Conservation (phyloP, 495 filamentous ascomycete genomes). For the Hypoxylon crocopeplum region DNA sequence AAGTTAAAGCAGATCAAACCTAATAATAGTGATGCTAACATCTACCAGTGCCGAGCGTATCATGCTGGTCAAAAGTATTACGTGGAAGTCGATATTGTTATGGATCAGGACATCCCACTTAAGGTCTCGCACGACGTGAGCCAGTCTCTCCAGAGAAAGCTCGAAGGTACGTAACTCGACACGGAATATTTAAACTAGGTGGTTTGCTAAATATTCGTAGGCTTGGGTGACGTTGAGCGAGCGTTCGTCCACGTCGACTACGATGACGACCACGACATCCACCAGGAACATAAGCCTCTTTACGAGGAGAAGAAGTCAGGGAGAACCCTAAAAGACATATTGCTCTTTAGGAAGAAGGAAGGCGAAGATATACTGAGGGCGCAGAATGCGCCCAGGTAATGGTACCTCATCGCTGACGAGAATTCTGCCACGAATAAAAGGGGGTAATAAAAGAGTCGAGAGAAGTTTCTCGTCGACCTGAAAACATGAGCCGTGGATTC, state of each 20-base stretch:
- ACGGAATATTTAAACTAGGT: background rate
- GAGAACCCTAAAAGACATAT: slow-evolving; percentile 46
- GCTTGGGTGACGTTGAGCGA: slow-evolving; percentile 58
- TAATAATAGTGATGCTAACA: slow-evolving; percentile 2
- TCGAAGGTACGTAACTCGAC: slow-evolving; percentile 47
- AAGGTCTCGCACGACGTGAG: slow-evolving; percentile 62
- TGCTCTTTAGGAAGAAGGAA: slow-evolving; percentile 47
- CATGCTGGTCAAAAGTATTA: slow-evolving; percentile 63
- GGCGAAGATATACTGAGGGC: slow-evolving; percentile 30
- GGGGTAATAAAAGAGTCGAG: background rate
- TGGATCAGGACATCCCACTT: slow-evolving; percentile 57
- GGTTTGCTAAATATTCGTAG: slow-evolving; percentile 19
- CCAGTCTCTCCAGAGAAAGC: slow-evolving; percentile 60
- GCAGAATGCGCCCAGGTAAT: slow-evolving; percentile 1
- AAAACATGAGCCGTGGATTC: background rate
- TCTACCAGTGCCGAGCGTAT: slow-evolving; percentile 55
- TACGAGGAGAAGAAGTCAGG: slow-evolving; percentile 49
- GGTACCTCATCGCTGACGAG: background rate
- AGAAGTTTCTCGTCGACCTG: too few species aligned
- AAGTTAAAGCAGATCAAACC: slow-evolving; percentile 11
- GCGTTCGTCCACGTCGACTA: slow-evolving; percentile 67
- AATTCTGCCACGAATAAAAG: too few species aligned
- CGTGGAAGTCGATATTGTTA: slow-evolving; percentile 65
- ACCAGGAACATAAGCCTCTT: slow-evolving; percentile 61
- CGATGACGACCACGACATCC: slow-evolving; percentile 53